phyloP scores from a whole-genome alignment of 768 basidiomycete genomes.

The Roridomyces roridus region DNA sequence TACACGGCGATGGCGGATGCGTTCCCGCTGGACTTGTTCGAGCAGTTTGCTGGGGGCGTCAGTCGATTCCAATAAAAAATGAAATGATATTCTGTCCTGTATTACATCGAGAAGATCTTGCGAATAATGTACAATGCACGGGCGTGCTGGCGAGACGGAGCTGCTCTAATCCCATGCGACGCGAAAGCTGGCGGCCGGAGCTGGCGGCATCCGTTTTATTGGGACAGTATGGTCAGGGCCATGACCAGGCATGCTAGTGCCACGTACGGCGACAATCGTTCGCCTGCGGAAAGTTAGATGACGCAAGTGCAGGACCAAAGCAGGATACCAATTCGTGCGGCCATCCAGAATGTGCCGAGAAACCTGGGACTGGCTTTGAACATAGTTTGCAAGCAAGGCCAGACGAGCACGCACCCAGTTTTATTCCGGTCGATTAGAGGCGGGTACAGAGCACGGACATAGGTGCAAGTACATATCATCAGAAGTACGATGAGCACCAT shows the following conservation, averaged over 20 bases:
- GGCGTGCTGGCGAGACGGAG: not conserved
- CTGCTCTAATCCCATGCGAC: not conserved
- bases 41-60: slow-evolving; percentile 33
- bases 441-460: slow-evolving; percentile 89
- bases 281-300: slow-evolving; percentile 59
- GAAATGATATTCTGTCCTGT: not conserved
- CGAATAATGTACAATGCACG: not conserved
- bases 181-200: not conserved
- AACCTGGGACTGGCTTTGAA: slow-evolving; percentile 60
- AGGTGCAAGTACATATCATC: slow-evolving; percentile 96
- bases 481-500: slow-evolving; percentile 92
- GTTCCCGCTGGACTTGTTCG: slow-evolving; percentile 48
- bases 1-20: slow-evolving; percentile 48
- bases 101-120: not conserved
- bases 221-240: slow-evolving; percentile 70
- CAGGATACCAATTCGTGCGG: slow-evolving; percentile 86
- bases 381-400: not conserved
- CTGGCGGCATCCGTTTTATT: slow-evolving; percentile 4
- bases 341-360: slow-evolving; percentile 93
- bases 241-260: slow-evolving; percentile 91
- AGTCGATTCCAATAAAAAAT: slow-evolving; percentile 7
- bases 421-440: slow-evolving; percentile 92
- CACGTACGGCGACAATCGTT: slow-evolving; percentile 95
- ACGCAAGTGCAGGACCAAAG: not conserved
- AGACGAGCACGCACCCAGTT: slow-evolving; percentile 73